Conservation (phyloP, 495 filamentous ascomycete genomes). For the Penicillium angulare region DNA sequence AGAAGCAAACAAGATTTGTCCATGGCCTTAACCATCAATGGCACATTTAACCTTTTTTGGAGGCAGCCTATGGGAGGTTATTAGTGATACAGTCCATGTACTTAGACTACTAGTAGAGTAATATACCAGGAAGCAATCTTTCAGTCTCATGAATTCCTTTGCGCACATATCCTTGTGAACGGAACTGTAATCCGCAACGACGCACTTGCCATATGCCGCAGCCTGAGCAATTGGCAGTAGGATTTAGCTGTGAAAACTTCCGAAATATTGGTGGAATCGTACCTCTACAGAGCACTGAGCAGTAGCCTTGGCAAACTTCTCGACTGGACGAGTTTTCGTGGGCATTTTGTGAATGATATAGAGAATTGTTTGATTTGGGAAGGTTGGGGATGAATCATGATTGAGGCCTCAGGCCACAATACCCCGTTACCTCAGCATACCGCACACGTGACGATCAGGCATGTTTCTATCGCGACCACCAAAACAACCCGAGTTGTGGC, state of each 20-base stretch:
- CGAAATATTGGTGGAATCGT: conserved; percentile 6
- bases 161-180: conserved; percentile 89
- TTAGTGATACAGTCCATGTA: not conserved
- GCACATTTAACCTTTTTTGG: conserved; percentile 37
- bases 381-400: not conserved
- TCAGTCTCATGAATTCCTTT: conserved; percentile 80
- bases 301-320: conserved; percentile 80
- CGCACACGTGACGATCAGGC: conserved; percentile 19
- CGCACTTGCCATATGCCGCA: conserved; percentile 85
- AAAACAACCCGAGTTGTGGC: conserved; percentile 25
- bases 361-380: not conserved
- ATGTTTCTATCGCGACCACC: conserved; percentile 33
- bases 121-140: conserved; percentile 84
- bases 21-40: no score
- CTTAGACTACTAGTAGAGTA: not conserved
- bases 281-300: conserved; percentile 85
- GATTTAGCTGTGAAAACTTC: conserved; percentile 5
- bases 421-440: conserved; percentile 21
- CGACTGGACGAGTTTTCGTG: conserved; percentile 64
- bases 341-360: conserved; percentile 26
- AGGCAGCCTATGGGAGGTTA: conserved; percentile 29
- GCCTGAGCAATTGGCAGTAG: conserved; percentile 64
- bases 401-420: not conserved
- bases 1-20: not conserved
- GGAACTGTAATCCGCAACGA: conserved; percentile 85